Conservation (phyloP, 1,284 basidiomycete species). For the Phaffia rhodozyma region DNA sequence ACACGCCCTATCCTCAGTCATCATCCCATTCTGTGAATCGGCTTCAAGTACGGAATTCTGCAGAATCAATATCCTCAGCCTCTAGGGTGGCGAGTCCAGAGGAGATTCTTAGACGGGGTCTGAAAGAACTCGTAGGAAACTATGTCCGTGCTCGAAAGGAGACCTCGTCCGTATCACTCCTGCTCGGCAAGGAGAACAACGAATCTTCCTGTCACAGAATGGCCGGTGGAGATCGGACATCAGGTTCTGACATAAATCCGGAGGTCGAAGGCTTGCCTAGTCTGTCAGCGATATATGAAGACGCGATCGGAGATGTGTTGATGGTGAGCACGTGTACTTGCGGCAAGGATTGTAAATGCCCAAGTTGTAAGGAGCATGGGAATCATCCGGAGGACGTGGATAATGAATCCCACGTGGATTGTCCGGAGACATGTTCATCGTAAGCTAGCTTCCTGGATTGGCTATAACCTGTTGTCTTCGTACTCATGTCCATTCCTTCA, state of each 20-base stretch:
- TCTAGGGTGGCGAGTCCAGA: background rate
- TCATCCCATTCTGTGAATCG: too few relatives aligned
- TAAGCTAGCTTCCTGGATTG: background rate
- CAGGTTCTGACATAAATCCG: too few relatives aligned
- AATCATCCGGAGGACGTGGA: constrained; percentile 21
- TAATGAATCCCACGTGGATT: constrained; percentile 10
- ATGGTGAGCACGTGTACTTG: constrained; percentile 33
- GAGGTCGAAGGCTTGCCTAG: background rate
- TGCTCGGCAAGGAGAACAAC: background rate
- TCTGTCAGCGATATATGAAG: background rate
- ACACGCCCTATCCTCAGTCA: too few relatives aligned
- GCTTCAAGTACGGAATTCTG: too few relatives aligned
- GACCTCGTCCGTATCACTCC: constrained; percentile 1
- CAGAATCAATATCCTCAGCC: too few relatives aligned
- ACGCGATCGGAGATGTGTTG: background rate
- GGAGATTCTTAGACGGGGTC: background rate
- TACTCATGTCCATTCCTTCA: background rate
- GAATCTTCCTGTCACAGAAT: too few relatives aligned
- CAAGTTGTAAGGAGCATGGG: constrained; percentile 33
- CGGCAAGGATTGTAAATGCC: constrained; percentile 34
- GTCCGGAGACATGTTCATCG: constrained; percentile 20
- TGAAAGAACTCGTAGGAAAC: constrained; percentile 7
- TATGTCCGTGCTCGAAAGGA: background rate
- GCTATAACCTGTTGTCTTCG: background rate
- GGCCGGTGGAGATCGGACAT: background rate